Evolutionary conservation across 2,329 filamentous ascomycete genomes (phyloP), one percentile per base, ranked within the genome.

Genomic region (Scortechinia acanthostroma): DNA sequence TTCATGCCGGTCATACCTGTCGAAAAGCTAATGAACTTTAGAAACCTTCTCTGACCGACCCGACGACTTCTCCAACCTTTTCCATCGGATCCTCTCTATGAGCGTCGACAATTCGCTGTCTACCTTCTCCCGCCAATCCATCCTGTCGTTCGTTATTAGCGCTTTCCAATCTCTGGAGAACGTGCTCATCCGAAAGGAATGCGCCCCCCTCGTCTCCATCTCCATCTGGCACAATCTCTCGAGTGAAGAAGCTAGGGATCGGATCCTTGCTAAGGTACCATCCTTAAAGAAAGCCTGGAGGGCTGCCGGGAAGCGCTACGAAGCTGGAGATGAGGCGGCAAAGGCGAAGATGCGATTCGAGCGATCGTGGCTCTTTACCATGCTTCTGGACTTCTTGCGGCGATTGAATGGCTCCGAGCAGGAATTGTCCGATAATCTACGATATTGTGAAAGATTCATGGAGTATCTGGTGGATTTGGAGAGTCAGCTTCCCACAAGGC

Each of bases 81-180:
- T 97, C 65, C 86, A 88, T 52, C 88, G 93, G 52, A 77, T 95
- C 22, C 75, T 97, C 2, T 93, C 90, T 23, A 84, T 97, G 79
- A 89, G 77, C 49, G 75, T 93, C 53, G 87, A 91, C 58, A 70
- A 67, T 49, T 82, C 83, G 2, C 65, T 90, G 17, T 73, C 83
- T 19, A 66, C 76, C 28, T 68, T 73, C 21, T 76, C 95, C 45
- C 81, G 88, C 49, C 87, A 86, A 5, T 83, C 95, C 44, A 77
- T 97, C n/a, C 70, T 98, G 19, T 86, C 80, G 20, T 97, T 97
- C 63, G 74, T 97, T 50, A 94, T 95, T 43, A 80, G 84, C 52
- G 88, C 91, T 25, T 98, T 96, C 59, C 91, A 97, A 62, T 96
- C 90, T 42, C 73, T 98, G 22, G 94, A 98, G 61, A 91, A 83